A percentile compares a stretch with the other conserved stretches of the same genome.
Conservation (phyloP, 345 rosid species). For the Nasturtium officinale region DNA sequence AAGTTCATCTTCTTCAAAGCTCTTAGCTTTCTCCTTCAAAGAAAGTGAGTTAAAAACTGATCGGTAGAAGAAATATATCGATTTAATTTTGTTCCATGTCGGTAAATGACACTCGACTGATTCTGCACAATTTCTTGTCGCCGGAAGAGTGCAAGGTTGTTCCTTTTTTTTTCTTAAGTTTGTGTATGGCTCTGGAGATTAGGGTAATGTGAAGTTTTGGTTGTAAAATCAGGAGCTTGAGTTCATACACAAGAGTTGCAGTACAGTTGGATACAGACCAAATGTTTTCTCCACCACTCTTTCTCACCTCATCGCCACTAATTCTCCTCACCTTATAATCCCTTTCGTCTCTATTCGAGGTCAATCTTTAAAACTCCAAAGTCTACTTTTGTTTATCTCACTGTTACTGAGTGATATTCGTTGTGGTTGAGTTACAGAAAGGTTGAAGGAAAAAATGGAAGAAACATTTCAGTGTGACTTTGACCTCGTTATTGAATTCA, state of each 20-base stretch:
- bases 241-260: constrained; percentile 81
- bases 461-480: constrained; percentile 76
- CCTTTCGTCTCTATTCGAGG: constrained; percentile 87
- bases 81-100: too few relatives aligned
- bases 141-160: constrained; percentile 65
- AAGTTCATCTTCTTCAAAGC: too few relatives aligned
- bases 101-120: constrained; percentile 48
- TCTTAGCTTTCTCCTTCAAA: too few relatives aligned
- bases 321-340: constrained; percentile 64
- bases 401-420: background rate
- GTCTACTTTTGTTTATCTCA: background rate
- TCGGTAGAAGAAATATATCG: too few relatives aligned
- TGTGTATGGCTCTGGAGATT: background rate
- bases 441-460: constrained; percentile 78
- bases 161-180: background rate
- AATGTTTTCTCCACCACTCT: constrained; percentile 91
- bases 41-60: too few relatives aligned
- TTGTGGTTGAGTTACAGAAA: constrained; percentile 48
- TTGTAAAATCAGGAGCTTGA: constrained; percentile 60
- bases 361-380: background rate
- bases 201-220: background rate
- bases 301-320: constrained; percentile 85
- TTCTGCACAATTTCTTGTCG: constrained; percentile 54
- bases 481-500: constrained; percentile 85
- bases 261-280: constrained; percentile 84